Evolutionary conservation across 257 asterid species (phyloP), one percentile per base, ranked within the genome.

Genomic region (Pogostemon cablin): DNA sequence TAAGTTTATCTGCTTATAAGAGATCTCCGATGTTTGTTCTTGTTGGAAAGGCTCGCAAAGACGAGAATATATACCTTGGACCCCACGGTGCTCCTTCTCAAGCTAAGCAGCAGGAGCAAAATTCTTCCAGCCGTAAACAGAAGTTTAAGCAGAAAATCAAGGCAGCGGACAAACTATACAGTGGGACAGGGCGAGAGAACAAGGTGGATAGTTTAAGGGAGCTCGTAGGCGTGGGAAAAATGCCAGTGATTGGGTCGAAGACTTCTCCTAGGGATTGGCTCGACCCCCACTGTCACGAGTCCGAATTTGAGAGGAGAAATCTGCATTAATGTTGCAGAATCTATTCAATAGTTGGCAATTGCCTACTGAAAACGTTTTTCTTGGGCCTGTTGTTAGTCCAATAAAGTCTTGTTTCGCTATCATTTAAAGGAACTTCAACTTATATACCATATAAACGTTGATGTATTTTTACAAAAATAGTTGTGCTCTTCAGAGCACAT

Each of bases 71-170:
- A 81, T 95, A 91, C 76, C 93, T 95, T 11, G 99, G 98, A 47
- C 97, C 99, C 6, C 99, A 91, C 71, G 97, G 97, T 37, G 96
- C 96, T 37, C 96, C 99, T 49, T 98, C 88, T 64, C 93, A 80
- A 43, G 78, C 95, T 8, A 89, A 84, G 72, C 96, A 82, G 68
- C 93, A 79, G 58, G 97, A 88, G 73, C 85, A 75, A 42, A 84
- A 70, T 72, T 44, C 82, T 69, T 62, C 79, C 1, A 81, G 77
- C 61, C 89, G 93, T 32, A 95, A 88, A 79, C 96, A 89, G 83
- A 86, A 53, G 69, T 84, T 89, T 10, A 91, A 86, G 69, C 97
- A 91, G 73, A 91, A 84, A 71, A 85, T 95, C 9, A 95, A 83
- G 81, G 98, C 90, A 68, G 98, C 99, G 0, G 96, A 95, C 64